Evolutionary conservation across 805 yeast species (phyloP).

Genomic region (Kazachstania africana): DNA sequence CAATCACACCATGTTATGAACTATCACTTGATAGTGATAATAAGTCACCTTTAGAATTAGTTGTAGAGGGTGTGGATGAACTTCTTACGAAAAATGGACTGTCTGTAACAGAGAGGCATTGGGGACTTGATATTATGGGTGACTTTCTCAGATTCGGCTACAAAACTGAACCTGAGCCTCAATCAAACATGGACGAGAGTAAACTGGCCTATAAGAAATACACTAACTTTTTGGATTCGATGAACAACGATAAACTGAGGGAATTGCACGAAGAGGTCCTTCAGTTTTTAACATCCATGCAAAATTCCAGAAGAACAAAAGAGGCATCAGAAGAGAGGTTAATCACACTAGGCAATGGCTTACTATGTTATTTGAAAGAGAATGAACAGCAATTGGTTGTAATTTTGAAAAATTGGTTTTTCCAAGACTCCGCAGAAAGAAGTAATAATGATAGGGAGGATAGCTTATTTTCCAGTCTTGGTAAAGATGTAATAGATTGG

Average conservation of each 20-base stretch:
- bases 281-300: slow-evolving; percentile 8
- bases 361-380: slow-evolving; percentile 21
- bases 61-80: slow-evolving; percentile 18
- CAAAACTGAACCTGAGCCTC: not conserved
- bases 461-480: slow-evolving; percentile 12
- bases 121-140: slow-evolving; percentile 17
- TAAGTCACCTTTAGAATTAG: slow-evolving; percentile 14
- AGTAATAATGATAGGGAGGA: slow-evolving; percentile 1
- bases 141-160: slow-evolving; percentile 3
- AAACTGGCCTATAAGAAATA: not conserved
- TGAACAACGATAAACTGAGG: slow-evolving; percentile 15
- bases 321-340: slow-evolving; percentile 19
- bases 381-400: slow-evolving; percentile 9
- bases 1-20: slow-evolving; percentile 17
- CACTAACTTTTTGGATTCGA: slow-evolving; percentile 13
- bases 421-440: slow-evolving; percentile 3
- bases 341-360: slow-evolving; percentile 22
- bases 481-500: slow-evolving; percentile 16
- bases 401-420: slow-evolving; percentile 24
- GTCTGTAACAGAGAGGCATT: not conserved
- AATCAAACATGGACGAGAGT: not conserved
- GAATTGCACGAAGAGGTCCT: slow-evolving; percentile 17
- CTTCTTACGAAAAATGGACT: slow-evolving; percentile 3
- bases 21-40: slow-evolving; percentile 1
- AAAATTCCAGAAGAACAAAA: slow-evolving; percentile 7